Conservation (phyloP, 1,284 basidiomycete species). For the Rhodotorula mucilaginosa region DNA sequence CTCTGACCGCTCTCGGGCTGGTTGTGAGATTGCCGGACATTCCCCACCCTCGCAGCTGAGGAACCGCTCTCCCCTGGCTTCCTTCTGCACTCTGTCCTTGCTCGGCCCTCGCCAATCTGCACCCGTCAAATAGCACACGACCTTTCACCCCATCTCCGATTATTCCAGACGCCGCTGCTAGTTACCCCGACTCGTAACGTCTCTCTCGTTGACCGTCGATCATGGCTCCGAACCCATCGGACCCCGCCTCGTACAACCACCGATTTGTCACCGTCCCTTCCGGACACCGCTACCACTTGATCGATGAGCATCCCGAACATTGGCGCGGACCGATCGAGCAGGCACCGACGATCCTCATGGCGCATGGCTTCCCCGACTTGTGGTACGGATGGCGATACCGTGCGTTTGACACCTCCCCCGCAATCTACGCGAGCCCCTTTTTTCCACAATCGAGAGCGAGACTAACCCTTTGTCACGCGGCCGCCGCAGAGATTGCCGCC, state of each 20-base stretch:
- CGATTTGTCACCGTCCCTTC: constrained; percentile 24
- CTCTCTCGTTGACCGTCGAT: too few relatives aligned
- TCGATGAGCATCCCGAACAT: constrained; percentile 32
- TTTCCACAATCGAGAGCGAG: too few relatives aligned
- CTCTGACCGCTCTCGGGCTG: background rate
- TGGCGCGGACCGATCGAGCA: constrained; percentile 6
- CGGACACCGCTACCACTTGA: constrained; percentile 31
- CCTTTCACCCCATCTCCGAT: too few relatives aligned
- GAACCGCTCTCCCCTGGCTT: too few relatives aligned
- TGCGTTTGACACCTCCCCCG: constrained; percentile 2
- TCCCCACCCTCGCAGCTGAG: background rate
- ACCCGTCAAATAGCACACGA: too few relatives aligned
- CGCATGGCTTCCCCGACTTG: constrained; percentile 41
- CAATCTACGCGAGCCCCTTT: too few relatives aligned
- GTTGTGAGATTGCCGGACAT: background rate
- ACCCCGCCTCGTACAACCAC: constrained; percentile 25
- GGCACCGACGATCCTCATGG: constrained; percentile 33
- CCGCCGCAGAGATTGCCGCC: constrained; percentile 34
- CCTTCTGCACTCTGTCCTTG: too few relatives aligned
- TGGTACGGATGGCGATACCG: constrained; percentile 40
- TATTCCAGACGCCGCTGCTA: background rate
- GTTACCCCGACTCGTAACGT: too few relatives aligned
- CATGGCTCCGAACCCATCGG: constrained; percentile 11
- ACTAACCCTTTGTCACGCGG: too few relatives aligned
- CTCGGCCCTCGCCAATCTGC: too few relatives aligned